Evolutionary conservation across 2,329 filamentous ascomycete genomes (phyloP), one percentile per base, ranked within the genome.

Genomic region (Tolypocladium paradoxum): DNA sequence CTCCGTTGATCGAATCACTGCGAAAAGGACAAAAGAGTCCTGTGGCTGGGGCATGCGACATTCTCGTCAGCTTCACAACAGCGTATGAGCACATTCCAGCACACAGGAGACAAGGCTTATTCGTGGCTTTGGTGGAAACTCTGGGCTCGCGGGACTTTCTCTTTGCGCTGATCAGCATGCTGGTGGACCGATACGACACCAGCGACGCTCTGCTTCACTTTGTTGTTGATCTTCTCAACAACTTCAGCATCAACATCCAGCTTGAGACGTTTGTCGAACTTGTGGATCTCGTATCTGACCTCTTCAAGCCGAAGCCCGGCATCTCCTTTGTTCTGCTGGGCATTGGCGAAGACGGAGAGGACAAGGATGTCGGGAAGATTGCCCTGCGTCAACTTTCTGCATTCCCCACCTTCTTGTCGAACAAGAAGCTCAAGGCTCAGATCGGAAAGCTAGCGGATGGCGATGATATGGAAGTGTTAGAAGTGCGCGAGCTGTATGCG

Each of bases 71-170:
- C 73, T 99, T 99, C 66, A 92, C 90, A 20, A 90, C 91, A 8
- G 93, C 95, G 0, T 99, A 95, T 68, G 91, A 96, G 66, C 93
- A 99, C 65, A 91, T 99, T 57, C 93, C 93, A 6, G 80, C 85
- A 9, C 91, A 96, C 68, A 82, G 93, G 54, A 83, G 90, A 58
- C 81, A 88, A 33, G 84, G 84, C 40, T 75, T 99, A 7, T 99
- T 96, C 70, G 79, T 87, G 52, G 88, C 92, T 50, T 76, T 99
- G 20, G 84, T 93, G 24, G 83, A 89, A 61, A 95, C 91, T 12
- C 76, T 99, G 4, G 92, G 92, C 2, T 78, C 90, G 0, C 79
- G 87, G 51, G 91, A 97, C 56, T 95, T 95, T 62, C 75, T 97
- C 27, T 95, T 90, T 61, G 90, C 90, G 6, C 79, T 99, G 16